These are phyloP conservation scores for Didymella sp. DNA, from an alignment of 2,329 filamentous ascomycete species.

Conservation along the genomic window DNA sequence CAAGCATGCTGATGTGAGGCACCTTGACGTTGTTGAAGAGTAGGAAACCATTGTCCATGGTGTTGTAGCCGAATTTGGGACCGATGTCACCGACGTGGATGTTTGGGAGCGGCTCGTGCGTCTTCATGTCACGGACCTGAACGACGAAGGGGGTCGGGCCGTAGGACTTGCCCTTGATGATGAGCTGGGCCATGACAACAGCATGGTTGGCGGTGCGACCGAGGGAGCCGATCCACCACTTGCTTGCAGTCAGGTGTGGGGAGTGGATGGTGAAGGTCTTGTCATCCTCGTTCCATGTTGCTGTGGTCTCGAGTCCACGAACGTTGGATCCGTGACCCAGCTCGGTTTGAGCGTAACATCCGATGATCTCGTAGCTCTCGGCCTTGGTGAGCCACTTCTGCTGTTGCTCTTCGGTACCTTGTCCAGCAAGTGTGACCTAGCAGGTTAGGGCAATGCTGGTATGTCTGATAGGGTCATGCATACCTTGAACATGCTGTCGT, in stretches of 20 bases:
- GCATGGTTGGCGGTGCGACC: slow-evolving; percentile 79
- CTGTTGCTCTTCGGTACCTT: slow-evolving; percentile 76
- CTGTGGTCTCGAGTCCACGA: slow-evolving; percentile 68
- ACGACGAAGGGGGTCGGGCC: slow-evolving; percentile 82
- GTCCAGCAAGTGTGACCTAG: slow-evolving; percentile 71
- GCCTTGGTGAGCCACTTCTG: slow-evolving; percentile 74
- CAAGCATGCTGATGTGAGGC: slow-evolving; percentile 76
- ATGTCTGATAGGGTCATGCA: slow-evolving; percentile 16
- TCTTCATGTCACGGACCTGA: slow-evolving; percentile 66
- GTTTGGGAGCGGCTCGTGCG: slow-evolving; percentile 58
- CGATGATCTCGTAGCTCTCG: slow-evolving; percentile 73
- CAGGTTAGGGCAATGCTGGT: slow-evolving; percentile 16
- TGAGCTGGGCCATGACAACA: slow-evolving; percentile 79
- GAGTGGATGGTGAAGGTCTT: slow-evolving; percentile 79
- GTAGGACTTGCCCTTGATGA: slow-evolving; percentile 70
- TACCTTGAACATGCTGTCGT: slow-evolving; percentile 73
- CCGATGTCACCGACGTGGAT: slow-evolving; percentile 80
- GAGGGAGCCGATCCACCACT: slow-evolving; percentile 86
- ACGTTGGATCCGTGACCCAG: slow-evolving; percentile 79
- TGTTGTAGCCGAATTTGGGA: slow-evolving; percentile 80
- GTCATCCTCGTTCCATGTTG: slow-evolving; percentile 75
- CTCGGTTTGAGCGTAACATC: slow-evolving; percentile 83
- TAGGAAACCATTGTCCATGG: slow-evolving; percentile 83
- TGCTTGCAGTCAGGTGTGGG: slow-evolving; percentile 75
- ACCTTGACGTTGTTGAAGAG: slow-evolving; percentile 79